Conservation (phyloP, 2,329 filamentous ascomycete genomes). For the Colletotrichum orbiculare region DNA sequence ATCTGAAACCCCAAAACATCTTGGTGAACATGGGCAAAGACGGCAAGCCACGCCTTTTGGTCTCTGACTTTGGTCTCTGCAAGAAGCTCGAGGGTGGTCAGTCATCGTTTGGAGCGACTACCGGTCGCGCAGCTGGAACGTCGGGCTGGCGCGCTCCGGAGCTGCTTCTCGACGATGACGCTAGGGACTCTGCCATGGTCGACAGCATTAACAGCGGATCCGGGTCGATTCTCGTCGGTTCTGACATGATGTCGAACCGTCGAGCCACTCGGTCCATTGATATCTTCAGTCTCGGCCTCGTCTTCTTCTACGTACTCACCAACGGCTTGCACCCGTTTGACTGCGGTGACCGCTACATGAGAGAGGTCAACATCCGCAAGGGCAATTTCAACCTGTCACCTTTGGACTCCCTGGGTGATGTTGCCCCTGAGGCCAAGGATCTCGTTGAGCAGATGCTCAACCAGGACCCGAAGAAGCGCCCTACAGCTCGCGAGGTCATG, state of each 20-base stretch:
- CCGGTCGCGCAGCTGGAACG: conserved; percentile 91
- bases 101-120: conserved; percentile 94
- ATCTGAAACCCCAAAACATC: conserved; percentile 98
- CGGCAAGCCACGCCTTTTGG: conserved; percentile 83
- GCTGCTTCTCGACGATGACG: conserved; percentile 84
- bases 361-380: conserved; percentile 97
- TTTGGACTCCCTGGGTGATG: conserved; percentile 82
- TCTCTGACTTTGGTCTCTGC: conserved; percentile 97
- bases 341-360: conserved; percentile 92
- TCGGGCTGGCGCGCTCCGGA: conserved; percentile 97
- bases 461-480: conserved; percentile 66
- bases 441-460: conserved; percentile 84
- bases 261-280: conserved; percentile 96
- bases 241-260: conserved; percentile 71
- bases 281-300: conserved; percentile 94
- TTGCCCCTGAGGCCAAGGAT: conserved; percentile 87
- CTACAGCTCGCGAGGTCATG: conserved; percentile 82
- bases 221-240: conserved; percentile 65
- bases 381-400: conserved; percentile 79
- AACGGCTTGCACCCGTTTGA: conserved; percentile 94
- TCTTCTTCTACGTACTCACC: conserved; percentile 99
- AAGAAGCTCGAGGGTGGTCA: conserved; percentile 96
- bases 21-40: conserved; percentile 81
- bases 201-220: conserved; percentile 70
- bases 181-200: conserved; percentile 61